Percentiles rank a stretch among this genome's conserved stretches.
Conservation (phyloP, 148 eudicot genomes). For the Heliamphora exappendiculata region DNA sequence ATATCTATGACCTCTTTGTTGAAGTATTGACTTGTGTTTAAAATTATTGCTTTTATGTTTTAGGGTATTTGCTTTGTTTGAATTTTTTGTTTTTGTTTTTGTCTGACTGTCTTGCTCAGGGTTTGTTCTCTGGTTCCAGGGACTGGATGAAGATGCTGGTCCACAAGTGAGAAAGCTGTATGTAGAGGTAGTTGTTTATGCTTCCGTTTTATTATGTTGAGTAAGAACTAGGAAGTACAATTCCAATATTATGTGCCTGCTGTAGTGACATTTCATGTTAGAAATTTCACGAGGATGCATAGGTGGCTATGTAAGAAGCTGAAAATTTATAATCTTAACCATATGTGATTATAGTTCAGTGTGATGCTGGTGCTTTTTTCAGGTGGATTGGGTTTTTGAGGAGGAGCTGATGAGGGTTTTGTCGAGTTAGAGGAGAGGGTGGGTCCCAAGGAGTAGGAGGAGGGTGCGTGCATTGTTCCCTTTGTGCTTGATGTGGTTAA, state of each 20-base stretch:
- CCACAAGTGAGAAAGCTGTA: slow-evolving; percentile 88
- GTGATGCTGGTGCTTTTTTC: too few relatives aligned
- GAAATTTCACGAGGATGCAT: background rate
- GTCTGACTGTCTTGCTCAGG: too few relatives aligned
- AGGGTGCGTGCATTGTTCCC: too few relatives aligned
- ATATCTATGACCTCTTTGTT: slow-evolving; percentile 83
- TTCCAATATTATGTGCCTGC: too few relatives aligned
- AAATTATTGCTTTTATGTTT: background rate
- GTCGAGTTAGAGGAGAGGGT: too few relatives aligned
- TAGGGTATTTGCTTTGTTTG: background rate
- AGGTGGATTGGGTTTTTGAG: too few relatives aligned
- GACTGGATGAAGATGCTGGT: slow-evolving; percentile 87
- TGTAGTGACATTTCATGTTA: background rate
- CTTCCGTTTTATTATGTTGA: slow-evolving; percentile 1
- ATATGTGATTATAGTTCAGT: too few relatives aligned
- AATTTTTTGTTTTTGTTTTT: background rate
- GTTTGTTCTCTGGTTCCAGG: slow-evolving; percentile 37
- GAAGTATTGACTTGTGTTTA: slow-evolving; percentile 41
- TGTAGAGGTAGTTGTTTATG: slow-evolving; percentile 54
- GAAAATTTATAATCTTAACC: background rate
- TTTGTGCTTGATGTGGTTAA: background rate
- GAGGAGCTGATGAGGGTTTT: too few relatives aligned
- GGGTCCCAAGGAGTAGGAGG: too few relatives aligned
- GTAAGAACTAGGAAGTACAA: too few relatives aligned
- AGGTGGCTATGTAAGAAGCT: background rate